A percentile compares a stretch with the other conserved stretches of the same genome.
Conservation (phyloP, 2,329 filamentous ascomycete species). For the Colletotrichum phormii region DNA sequence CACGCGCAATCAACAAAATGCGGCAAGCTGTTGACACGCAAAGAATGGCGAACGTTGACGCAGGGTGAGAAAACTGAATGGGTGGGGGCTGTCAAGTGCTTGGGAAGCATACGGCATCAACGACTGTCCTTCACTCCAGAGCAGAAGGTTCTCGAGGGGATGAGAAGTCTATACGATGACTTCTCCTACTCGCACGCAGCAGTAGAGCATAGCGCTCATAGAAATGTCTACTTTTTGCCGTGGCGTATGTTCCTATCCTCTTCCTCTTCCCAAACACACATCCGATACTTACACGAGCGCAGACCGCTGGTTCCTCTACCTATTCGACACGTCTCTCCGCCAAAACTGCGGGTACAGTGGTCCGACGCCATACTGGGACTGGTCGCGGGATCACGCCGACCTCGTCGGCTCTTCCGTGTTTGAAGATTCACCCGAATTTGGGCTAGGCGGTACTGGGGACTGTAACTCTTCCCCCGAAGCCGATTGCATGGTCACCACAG, state of each 20-base stretch:
- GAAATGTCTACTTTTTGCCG: background rate
- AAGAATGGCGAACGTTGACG: background rate
- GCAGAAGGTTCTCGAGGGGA: background rate
- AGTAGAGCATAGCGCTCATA: background rate
- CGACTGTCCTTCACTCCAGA: background rate
- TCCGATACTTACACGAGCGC: background rate
- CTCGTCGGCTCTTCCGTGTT: constrained; percentile 7
- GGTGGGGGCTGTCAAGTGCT: background rate
- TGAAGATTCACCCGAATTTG: constrained; percentile 1
- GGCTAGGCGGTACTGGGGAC: background rate
- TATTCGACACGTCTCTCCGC: background rate
- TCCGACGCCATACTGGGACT: constrained; percentile 22
- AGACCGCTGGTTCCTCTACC: background rate
- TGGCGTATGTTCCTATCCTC: background rate
- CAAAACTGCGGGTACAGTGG: constrained; percentile 12
- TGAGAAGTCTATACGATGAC: background rate
- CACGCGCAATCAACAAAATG: background rate
- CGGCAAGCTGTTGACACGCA: background rate
- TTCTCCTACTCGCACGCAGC: background rate
- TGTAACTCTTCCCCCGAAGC: background rate
- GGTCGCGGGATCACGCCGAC: constrained; percentile 16
- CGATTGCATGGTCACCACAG: background rate
- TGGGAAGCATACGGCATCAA: background rate
- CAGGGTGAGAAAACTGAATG: background rate
- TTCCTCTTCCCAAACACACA: background rate